These are phyloP conservation scores for Candida ovalis DNA, from an alignment of 805 yeast genomes.

Conservation along the genomic window DNA sequence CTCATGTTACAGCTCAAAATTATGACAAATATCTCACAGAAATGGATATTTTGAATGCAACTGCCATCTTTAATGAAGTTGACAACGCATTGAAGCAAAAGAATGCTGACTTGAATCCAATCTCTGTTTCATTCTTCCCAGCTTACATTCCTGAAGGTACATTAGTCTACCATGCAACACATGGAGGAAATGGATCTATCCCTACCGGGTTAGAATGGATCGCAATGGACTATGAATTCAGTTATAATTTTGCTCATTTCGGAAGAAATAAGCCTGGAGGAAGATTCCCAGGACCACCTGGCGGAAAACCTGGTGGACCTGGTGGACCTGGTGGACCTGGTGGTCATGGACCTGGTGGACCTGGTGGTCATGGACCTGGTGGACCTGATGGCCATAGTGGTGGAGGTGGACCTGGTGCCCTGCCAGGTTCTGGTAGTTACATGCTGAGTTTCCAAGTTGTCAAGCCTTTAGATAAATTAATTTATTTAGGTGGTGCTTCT, in stretches of 20 bases:
- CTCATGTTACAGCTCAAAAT: slow-evolving; percentile 14
- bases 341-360: slow-evolving; percentile 3
- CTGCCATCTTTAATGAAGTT: slow-evolving; percentile 53
- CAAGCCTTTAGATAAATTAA: slow-evolving; percentile 44
- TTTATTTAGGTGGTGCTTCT: slow-evolving; percentile 63
- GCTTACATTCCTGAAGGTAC: slow-evolving; percentile 61
- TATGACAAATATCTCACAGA: slow-evolving; percentile 23
- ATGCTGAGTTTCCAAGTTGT: slow-evolving; percentile 45
- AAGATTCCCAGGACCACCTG: slow-evolving; percentile 4
- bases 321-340: slow-evolving; percentile 4
- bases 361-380: slow-evolving; percentile 3
- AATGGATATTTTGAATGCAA: slow-evolving; percentile 44
- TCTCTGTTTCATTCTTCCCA: slow-evolving; percentile 55
- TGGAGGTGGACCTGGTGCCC: slow-evolving; percentile 11
- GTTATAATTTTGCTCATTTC: slow-evolving; percentile 41
- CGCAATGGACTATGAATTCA: slow-evolving; percentile 62
- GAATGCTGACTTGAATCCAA: slow-evolving; percentile 49
- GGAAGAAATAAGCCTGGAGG: slow-evolving; percentile 12
- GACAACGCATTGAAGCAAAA: slow-evolving; percentile 50
- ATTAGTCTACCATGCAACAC: slow-evolving; percentile 50
- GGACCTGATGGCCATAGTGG: slow-evolving; percentile 1
- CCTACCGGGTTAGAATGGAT: slow-evolving; percentile 57
- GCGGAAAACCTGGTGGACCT: slow-evolving; percentile 5
- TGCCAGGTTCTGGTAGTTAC: neutral
- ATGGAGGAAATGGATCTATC: slow-evolving; percentile 29